Conservation (phyloP, 768 basidiomycete genomes). For the Termitomyces sp. region DNA sequence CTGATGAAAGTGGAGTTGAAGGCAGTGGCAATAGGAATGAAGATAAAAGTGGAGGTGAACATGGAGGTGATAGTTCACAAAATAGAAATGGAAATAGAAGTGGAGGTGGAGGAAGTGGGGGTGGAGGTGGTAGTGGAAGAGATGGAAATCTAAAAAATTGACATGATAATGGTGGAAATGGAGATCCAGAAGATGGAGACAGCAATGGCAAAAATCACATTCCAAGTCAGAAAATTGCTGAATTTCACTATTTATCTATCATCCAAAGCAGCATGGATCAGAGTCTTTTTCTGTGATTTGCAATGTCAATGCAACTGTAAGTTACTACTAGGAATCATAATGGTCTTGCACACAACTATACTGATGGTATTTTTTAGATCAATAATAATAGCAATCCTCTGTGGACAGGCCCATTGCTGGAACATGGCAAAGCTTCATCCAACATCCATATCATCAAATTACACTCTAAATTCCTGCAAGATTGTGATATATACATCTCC, state of each 20-base stretch:
- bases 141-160: no score
- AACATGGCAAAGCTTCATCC: neutral
- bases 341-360: neutral
- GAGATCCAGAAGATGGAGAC: neutral
- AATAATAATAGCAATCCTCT: neutral
- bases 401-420: neutral
- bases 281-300: neutral
- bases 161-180: neutral
- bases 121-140: neutral
- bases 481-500: neutral
- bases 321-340: neutral
- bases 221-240: neutral
- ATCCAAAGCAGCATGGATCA: neutral
- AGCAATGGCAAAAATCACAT: neutral
- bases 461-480: neutral
- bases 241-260: neutral
- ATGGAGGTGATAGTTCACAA: no score
- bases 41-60: neutral
- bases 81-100: neutral
- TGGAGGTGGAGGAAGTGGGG: neutral
- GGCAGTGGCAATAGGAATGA: no score
- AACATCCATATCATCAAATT: neutral
- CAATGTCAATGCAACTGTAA: neutral
- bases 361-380: neutral
- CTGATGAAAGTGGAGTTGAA: neutral